Percentiles rank a stretch among this genome's conserved stretches.
phyloP scores from a whole-genome alignment of 163 green algal genomes.

The Scenedesmus sp. region DNA sequence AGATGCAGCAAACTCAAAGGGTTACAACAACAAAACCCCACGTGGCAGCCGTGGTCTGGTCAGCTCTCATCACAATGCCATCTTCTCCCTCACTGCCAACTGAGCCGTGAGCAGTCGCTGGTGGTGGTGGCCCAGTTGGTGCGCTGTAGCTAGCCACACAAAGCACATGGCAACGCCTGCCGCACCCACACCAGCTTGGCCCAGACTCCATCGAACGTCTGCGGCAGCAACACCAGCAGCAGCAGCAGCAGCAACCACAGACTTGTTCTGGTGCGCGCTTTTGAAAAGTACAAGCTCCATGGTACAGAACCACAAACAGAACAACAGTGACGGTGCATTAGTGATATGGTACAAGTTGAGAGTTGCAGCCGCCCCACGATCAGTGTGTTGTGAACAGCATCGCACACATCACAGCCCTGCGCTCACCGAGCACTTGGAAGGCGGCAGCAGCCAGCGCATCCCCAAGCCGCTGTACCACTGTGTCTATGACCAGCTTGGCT shows the following conservation, averaged over 20 bases:
- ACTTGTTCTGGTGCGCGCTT: too few relatives aligned
- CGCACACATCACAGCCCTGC: not conserved
- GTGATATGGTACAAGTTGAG: not conserved
- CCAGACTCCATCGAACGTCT: conserved; percentile 54
- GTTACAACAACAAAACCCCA: not conserved
- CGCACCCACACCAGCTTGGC: conserved; percentile 46
- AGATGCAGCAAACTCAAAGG: not conserved
- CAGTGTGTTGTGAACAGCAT: too few relatives aligned
- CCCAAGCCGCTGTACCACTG: conserved; percentile 71
- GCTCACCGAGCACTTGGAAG: conserved; percentile 61
- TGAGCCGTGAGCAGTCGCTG: not conserved
- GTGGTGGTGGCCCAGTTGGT: conserved; percentile 45
- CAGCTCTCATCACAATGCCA: not conserved
- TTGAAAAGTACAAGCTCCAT: not conserved
- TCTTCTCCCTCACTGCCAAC: not conserved
- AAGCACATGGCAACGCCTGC: conserved; percentile 49
- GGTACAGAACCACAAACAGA: not conserved
- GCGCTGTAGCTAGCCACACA: conserved; percentile 41
- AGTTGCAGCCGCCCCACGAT: not conserved
- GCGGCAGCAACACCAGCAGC: not conserved
- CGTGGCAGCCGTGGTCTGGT: too few relatives aligned
- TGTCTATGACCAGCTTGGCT: conserved; percentile 80
- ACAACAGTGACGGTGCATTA: too few relatives aligned
- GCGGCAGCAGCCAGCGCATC: conserved; percentile 62
- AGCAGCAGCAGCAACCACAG: conserved; percentile 19